Evolutionary conservation across 2,329 filamentous ascomycete genomes (phyloP), one percentile per base, ranked within the genome.

Genomic region (Pestalotiopsis sp.): DNA sequence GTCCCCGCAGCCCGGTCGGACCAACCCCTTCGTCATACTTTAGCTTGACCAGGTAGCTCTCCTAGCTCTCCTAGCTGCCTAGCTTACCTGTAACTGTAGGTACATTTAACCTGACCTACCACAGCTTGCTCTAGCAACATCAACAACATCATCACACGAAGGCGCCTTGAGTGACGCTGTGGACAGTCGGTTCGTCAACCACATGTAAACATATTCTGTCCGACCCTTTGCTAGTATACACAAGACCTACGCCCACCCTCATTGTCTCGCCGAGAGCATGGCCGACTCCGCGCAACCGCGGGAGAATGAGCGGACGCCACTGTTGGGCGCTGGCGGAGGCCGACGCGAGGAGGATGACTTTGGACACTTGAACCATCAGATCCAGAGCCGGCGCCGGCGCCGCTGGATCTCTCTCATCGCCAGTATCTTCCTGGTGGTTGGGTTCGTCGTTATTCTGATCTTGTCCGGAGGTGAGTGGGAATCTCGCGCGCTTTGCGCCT

Each of bases 321-420:
- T 67, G 20, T 17, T 67, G 17, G n/a, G 65, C 20, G 27, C n/a
- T 61, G 65, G 25, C 31, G 41, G 27, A 52, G 65, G 27, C n/a
- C 14, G 39, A 38, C 14, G 13, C n/a, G 52, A 45, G 11, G 61
- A 64, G 13, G 31, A 38, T 27, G 49, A 59, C 25, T 69, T 66
- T 59, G 69, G 57, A 14, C 65, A 65, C n/a, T 41, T 73, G 17
- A 69, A 72, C 45, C 58, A 68, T 12, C 74, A 75, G 58, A 59
- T 73, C 67, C 74, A 71, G 66, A 70, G 71, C 52, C 72, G 69
- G 71, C 75, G 72, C 65, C 75, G 74, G 25, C 76, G 76, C 63
- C 76, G 77, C 23, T 78, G 75, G 76, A 72, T 77, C 69, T 78
- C 77, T 4, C 71, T 78, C 36, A 45, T 77, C 61, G 72, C 70